A percentile compares a stretch with the other conserved stretches of the same genome.
phyloP scores from a whole-genome alignment of 2,329 filamentous ascomycete species.

The Ilyonectria robusta region DNA sequence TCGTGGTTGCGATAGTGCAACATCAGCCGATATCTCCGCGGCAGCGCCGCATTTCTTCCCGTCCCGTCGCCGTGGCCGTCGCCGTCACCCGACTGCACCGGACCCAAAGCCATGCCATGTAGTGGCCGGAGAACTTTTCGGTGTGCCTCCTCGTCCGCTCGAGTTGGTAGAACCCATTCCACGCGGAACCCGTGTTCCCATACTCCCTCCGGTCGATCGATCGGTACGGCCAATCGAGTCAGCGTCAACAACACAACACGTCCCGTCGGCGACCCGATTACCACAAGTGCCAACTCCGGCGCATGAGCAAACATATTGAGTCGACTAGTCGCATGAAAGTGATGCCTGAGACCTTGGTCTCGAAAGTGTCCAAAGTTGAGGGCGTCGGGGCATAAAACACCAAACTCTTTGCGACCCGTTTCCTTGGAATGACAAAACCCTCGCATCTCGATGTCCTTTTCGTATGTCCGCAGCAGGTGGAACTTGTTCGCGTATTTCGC shows the following conservation, averaged over 20 bases:
- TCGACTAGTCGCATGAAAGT: slow-evolving; percentile 54
- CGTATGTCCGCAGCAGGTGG: slow-evolving; percentile 64
- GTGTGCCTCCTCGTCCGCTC: slow-evolving; percentile 60
- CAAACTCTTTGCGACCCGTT: slow-evolving; percentile 45
- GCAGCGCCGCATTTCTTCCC: slow-evolving; percentile 40
- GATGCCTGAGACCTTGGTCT: slow-evolving; percentile 37
- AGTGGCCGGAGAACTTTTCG: slow-evolving; percentile 66
- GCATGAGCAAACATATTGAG: slow-evolving; percentile 76
- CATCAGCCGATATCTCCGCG: slow-evolving; percentile 75
- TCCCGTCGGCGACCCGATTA: slow-evolving; percentile 77
- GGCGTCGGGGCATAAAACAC: slow-evolving; percentile 50
- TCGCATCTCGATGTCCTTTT: slow-evolving; percentile 64
- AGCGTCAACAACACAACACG: slow-evolving; percentile 75
- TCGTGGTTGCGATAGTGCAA: slow-evolving; percentile 80
- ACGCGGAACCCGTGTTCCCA: slow-evolving; percentile 65
- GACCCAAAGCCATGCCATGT: slow-evolving; percentile 77
- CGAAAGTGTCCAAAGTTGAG: slow-evolving; percentile 46
- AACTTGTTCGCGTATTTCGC: slow-evolving; percentile 34
- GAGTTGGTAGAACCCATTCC: slow-evolving; percentile 66
- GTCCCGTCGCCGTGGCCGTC: slow-evolving; percentile 42
- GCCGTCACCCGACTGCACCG: slow-evolving; percentile 65
- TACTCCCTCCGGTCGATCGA: slow-evolving; percentile 36
- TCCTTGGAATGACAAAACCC: slow-evolving; percentile 47
- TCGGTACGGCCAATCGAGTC: slow-evolving; percentile 51
- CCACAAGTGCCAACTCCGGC: slow-evolving; percentile 78